A percentile compares a stretch with the other conserved stretches of the same genome.
Conservation (phyloP, 768 basidiomycete genomes). For the Xerocomellus amylosporus region DNA sequence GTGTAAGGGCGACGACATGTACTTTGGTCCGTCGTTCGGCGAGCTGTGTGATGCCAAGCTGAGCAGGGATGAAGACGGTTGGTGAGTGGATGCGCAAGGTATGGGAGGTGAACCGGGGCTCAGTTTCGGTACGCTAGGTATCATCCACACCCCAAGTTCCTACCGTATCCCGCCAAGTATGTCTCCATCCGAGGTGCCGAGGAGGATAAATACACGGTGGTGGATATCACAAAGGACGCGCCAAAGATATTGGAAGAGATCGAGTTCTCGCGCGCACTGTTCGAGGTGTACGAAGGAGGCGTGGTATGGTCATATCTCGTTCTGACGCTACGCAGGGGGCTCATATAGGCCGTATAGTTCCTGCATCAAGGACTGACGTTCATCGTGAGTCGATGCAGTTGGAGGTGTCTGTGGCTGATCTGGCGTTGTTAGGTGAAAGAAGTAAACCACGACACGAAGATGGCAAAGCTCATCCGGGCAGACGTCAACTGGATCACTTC, state of each 20-base stretch:
- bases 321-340: not conserved
- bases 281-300: conserved; percentile 88
- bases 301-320: conserved; percentile 47
- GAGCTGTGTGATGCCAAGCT: conserved; percentile 62
- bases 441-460: conserved; percentile 73
- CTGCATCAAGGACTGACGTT: conserved; percentile 85
- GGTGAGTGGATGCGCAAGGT: conserved; percentile 42
- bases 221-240: conserved; percentile 52
- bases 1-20: conserved; percentile 57
- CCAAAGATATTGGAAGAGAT: conserved; percentile 69
- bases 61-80: conserved; percentile 71
- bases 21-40: conserved; percentile 64
- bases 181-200: conserved; percentile 73
- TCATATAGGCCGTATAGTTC: conserved; percentile 47
- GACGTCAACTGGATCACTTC: conserved; percentile 84
- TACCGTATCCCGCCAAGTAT: conserved; percentile 72
- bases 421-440: conserved; percentile 58
- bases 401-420: conserved; percentile 1
- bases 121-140: conserved; percentile 51
- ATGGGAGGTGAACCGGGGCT: not conserved
- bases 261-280: conserved; percentile 78
- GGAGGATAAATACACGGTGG: conserved; percentile 75
- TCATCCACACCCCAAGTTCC: conserved; percentile 73
- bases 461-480: conserved; percentile 66
- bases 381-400: conserved; percentile 46